Percentiles rank a stretch among this genome's conserved stretches.
These are phyloP conservation scores for Rhytidiadelphus loreus DNA, from an alignment of 225 moss, liverwort and hornwort genomes.

Conservation along the genomic window DNA sequence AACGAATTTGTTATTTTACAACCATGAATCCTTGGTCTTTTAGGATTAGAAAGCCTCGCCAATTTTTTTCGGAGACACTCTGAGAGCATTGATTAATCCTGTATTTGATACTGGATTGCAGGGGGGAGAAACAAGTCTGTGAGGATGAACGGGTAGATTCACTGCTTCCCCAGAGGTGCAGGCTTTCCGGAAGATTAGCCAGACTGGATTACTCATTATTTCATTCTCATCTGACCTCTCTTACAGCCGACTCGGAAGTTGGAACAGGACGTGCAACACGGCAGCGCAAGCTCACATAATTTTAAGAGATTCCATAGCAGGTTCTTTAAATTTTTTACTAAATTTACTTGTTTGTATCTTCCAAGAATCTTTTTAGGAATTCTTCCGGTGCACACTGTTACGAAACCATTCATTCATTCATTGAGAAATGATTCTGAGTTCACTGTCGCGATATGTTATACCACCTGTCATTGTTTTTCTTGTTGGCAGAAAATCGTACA, in stretches of 20 bases:
- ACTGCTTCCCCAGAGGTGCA: constrained; percentile 28
- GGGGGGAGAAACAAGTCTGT: constrained; percentile 15
- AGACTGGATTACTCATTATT: constrained; percentile 32
- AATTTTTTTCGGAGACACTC: neutral
- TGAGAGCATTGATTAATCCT: neutral
- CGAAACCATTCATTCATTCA: neutral
- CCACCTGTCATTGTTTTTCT: neutral
- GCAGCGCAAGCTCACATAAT: constrained; percentile 20
- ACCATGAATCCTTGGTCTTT: neutral
- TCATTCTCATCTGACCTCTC: constrained; percentile 9
- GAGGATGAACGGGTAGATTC: constrained; percentile 15
- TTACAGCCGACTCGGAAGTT: neutral
- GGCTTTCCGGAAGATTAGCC: constrained; percentile 15
- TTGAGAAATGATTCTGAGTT: neutral
- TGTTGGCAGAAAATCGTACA: neutral
- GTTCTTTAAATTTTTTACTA: neutral
- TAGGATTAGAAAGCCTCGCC: neutral
- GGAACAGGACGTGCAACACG: constrained; percentile 13
- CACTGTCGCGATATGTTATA: neutral
- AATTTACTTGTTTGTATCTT: neutral
- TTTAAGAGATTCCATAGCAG: neutral
- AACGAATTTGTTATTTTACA: neutral
- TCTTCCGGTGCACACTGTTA: neutral
- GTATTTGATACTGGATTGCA: neutral
- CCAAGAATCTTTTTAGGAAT: neutral